These are phyloP conservation scores for Talaromyces nanjingensis DNA, from an alignment of 495 filamentous ascomycete species.

Conservation along the genomic window DNA sequence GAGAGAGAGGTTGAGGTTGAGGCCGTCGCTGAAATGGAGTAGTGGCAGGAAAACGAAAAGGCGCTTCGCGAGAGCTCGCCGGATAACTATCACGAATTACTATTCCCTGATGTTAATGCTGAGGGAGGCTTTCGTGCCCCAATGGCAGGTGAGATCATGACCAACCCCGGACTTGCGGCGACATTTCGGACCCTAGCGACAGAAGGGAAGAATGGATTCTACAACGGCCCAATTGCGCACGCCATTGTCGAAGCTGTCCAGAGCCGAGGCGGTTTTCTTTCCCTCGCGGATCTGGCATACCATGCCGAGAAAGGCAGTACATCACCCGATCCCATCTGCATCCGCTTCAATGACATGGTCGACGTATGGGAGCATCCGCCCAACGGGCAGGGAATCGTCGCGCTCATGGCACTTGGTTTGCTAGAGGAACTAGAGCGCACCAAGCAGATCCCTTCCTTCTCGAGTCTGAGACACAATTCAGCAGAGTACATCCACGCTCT, in stretches of 20 bases:
- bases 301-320: constrained; percentile 64
- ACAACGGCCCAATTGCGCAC: constrained; percentile 76
- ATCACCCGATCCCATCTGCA: constrained; percentile 58
- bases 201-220: constrained; percentile 86
- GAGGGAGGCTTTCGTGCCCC: constrained; percentile 63
- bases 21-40: too few relatives aligned
- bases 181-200: constrained; percentile 75
- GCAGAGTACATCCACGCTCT: constrained; percentile 77
- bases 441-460: constrained; percentile 57
- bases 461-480: constrained; percentile 62
- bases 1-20: too few relatives aligned
- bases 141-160: constrained; percentile 74
- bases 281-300: constrained; percentile 75
- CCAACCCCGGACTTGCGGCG: constrained; percentile 69
- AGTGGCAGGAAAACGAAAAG: too few relatives aligned
- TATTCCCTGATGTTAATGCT: constrained; percentile 62
- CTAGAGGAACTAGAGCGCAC: constrained; percentile 69
- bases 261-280: constrained; percentile 69
- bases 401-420: constrained; percentile 87
- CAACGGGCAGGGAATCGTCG: constrained; percentile 96
- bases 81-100: constrained; percentile 67
- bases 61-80: constrained; percentile 53
- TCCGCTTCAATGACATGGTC: constrained; percentile 59
- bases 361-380: constrained; percentile 90
- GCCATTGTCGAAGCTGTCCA: constrained; percentile 71